phyloP scores from a whole-genome alignment of 768 basidiomycete species.

The Termitomyces heimii region DNA sequence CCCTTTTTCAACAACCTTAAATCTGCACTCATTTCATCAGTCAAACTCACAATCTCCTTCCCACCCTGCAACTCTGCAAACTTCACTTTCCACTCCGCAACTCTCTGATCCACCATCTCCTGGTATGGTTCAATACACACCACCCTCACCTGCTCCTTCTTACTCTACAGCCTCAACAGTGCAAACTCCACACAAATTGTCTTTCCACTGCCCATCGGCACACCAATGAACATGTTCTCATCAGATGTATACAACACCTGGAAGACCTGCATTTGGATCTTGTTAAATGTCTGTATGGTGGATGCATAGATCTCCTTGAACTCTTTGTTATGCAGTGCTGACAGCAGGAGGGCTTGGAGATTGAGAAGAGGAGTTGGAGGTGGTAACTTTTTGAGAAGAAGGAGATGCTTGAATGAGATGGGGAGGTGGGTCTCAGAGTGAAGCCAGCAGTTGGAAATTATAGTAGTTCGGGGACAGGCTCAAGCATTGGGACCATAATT shows the following conservation, averaged over 20 bases:
- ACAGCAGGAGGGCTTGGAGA: conserved; percentile 83
- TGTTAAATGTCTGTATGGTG: conserved; percentile 87
- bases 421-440: conserved; percentile 93
- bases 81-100: conserved; percentile 84
- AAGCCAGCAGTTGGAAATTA: conserved; percentile 93
- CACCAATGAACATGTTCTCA: conserved; percentile 95
- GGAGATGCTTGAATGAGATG: conserved; percentile 96
- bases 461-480: conserved; percentile 99
- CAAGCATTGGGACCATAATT: conserved; percentile 93
- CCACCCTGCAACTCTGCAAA: conserved; percentile 81
- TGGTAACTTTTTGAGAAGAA: conserved; percentile 96
- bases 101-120: conserved; percentile 93
- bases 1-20: conserved; percentile 84
- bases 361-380: conserved; percentile 89
- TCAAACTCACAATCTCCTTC: conserved; percentile 90
- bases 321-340: conserved; percentile 90
- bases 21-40: conserved; percentile 92
- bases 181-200: conserved; percentile 98
- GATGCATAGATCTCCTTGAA: conserved; percentile 84
- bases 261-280: conserved; percentile 99
- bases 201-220: conserved; percentile 95
- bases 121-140: conserved; percentile 97
- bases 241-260: conserved; percentile 95
- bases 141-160: conserved; percentile 74
- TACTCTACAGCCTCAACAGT: conserved; percentile 90